A percentile compares a stretch with the other conserved stretches of the same genome.
These are phyloP conservation scores for Cryptococcus depauperatus DNA, from an alignment of 1,284 basidiomycete genomes.

Conservation along the genomic window DNA sequence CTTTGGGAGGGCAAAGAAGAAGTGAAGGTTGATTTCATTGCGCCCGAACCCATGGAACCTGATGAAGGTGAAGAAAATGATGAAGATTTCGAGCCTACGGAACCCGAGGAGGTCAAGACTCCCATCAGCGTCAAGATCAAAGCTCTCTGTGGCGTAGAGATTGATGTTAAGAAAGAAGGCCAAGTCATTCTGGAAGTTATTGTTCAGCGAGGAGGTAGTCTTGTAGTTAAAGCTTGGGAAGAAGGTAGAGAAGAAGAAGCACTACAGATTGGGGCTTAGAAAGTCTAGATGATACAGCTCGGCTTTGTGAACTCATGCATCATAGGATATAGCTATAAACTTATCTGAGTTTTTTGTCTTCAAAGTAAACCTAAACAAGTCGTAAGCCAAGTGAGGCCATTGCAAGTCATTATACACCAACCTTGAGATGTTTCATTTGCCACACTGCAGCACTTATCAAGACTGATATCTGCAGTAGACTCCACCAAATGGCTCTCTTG, in stretches of 20 bases:
- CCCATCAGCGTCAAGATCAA: slow-evolving; percentile 57
- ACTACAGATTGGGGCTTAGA: slow-evolving; percentile 25
- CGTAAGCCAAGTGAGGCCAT: background rate
- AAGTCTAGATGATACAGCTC: background rate
- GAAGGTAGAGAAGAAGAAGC: slow-evolving; percentile 28
- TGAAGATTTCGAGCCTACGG: slow-evolving; percentile 60
- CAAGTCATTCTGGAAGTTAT: slow-evolving; percentile 60
- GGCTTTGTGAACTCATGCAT: background rate
- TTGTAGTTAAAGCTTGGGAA: slow-evolving; percentile 49
- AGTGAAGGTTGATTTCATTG: slow-evolving; percentile 64
- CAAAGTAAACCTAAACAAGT: slow-evolving; percentile 64
- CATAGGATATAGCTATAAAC: slow-evolving; percentile 1
- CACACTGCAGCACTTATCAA: slow-evolving; percentile 78
- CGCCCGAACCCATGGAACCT: slow-evolving; percentile 41
- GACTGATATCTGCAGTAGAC: slow-evolving; percentile 73
- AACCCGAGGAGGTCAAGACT: slow-evolving; percentile 60
- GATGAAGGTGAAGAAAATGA: slow-evolving; percentile 49
- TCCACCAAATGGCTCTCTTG: slow-evolving; percentile 85
- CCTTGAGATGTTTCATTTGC: slow-evolving; percentile 88
- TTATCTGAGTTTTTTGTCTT: slow-evolving; percentile 74
- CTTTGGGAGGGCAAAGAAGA: slow-evolving; percentile 80
- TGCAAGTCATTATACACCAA: slow-evolving; percentile 43
- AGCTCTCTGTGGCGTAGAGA: slow-evolving; percentile 49
- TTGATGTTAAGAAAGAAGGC: slow-evolving; percentile 51
- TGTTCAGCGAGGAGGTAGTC: slow-evolving; percentile 44